phyloP scores from a whole-genome alignment of 2,329 filamentous ascomycete genomes.

The Ascochyta fabae region DNA sequence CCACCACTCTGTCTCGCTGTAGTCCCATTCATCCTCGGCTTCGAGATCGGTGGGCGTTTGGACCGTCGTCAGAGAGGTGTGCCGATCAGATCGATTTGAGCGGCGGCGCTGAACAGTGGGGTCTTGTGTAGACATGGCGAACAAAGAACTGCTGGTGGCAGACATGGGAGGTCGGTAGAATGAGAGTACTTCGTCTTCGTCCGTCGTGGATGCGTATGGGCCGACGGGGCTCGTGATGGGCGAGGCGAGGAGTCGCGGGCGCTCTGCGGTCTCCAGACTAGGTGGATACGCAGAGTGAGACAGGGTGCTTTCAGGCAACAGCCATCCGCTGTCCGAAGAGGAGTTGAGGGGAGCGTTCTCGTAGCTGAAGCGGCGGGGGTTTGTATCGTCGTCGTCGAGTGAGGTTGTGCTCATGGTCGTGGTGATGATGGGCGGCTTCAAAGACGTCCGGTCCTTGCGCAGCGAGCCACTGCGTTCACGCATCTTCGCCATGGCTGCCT shows the following conservation, averaged over 20 bases:
- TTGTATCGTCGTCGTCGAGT: constrained; percentile 18
- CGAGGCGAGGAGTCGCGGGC: constrained; percentile 44
- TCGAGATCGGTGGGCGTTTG: constrained; percentile 34
- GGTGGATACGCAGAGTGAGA: constrained; percentile 20
- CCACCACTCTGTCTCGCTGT: constrained; percentile 96
- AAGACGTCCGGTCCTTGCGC: constrained; percentile 26
- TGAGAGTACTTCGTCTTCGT: constrained; percentile 79
- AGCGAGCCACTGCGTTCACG: constrained; percentile 38
- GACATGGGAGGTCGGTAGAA: constrained; percentile 56
- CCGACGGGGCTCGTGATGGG: constrained; percentile 61
- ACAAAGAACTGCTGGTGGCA: constrained; percentile 54
- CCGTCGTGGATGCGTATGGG: constrained; percentile 75
- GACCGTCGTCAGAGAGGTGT: constrained; percentile 30
- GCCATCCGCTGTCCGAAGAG: constrained; percentile 42
- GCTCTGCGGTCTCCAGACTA: constrained; percentile 20
- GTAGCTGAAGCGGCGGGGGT: constrained; percentile 48
- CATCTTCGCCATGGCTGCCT: constrained; percentile 76
- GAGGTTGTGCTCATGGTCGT: constrained; percentile 27
- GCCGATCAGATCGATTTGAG: constrained; percentile 36
- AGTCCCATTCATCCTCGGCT: constrained; percentile 74
- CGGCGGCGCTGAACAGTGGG: constrained; percentile 40
- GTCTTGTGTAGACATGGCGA: constrained; percentile 27
- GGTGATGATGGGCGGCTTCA: constrained; percentile 24
- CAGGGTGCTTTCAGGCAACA: constrained; percentile 20
- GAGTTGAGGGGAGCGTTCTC: constrained; percentile 44